phyloP scores from a whole-genome alignment of 2,329 filamentous ascomycete genomes.

The Amesomyces nigricolor region DNA sequence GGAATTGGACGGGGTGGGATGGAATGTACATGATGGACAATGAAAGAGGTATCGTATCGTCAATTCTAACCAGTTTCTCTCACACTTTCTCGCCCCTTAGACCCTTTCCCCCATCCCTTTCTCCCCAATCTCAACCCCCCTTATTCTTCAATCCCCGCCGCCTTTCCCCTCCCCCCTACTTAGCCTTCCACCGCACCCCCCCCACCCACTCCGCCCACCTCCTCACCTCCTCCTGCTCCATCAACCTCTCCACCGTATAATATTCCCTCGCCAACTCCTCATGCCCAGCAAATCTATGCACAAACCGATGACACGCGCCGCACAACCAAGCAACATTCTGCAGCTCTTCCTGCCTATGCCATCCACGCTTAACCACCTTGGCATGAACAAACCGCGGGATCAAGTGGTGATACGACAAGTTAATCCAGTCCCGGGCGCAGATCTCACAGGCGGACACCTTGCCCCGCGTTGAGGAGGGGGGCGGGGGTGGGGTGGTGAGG shows the following conservation, averaged over 20 bases:
- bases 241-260: constrained; percentile 66
- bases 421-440: constrained; percentile 68
- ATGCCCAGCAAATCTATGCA: constrained; percentile 68
- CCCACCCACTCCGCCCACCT: constrained; percentile 69
- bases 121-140: not conserved
- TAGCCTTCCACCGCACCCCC: constrained; percentile 66
- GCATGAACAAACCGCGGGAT: constrained; percentile 74
- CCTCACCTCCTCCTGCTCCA: constrained; percentile 65
- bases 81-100: no score
- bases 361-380: constrained; percentile 69
- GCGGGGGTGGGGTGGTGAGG: constrained; percentile 56
- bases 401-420: constrained; percentile 77
- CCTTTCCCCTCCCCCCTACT: constrained; percentile 10
- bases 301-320: constrained; percentile 75
- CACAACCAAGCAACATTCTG: constrained; percentile 84
- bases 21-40: no score
- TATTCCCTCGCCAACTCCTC: constrained; percentile 70
- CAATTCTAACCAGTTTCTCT: no score
- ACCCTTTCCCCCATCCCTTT: no score
- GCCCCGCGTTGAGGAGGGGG: constrained; percentile 52
- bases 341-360: constrained; percentile 70
- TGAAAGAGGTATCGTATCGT: no score
- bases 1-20: no score
- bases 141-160: no score
- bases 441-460: constrained; percentile 62